Percentiles rank a stretch among this genome's conserved stretches.
These are phyloP conservation scores for Streptanthus diversifolius DNA, from an alignment of 345 rosid species.

Conservation along the genomic window DNA sequence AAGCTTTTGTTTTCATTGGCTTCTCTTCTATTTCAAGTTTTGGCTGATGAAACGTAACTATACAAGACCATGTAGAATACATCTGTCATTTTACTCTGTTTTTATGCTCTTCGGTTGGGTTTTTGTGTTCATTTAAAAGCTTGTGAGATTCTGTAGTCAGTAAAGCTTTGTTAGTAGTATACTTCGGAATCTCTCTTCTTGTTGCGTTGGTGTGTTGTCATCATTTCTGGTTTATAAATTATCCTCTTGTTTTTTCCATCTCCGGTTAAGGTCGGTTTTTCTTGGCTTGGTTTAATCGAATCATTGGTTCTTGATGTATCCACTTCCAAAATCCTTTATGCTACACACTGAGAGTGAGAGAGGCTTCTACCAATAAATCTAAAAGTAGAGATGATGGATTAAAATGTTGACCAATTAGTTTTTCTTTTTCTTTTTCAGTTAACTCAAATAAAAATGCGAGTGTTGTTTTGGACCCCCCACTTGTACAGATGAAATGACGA, in stretches of 20 bases:
- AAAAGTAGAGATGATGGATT: no score
- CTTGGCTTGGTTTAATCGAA: conserved; percentile 1
- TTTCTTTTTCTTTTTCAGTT: no score
- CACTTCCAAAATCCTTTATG: neutral
- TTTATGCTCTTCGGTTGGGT: conserved; percentile 24
- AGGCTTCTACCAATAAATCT: neutral
- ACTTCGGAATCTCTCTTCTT: conserved; percentile 7
- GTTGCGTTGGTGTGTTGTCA: neutral
- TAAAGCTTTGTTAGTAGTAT: conserved; percentile 29
- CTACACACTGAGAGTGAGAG: neutral
- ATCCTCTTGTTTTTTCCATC: neutral
- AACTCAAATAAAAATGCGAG: no score
- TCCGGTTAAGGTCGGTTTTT: conserved; percentile 12
- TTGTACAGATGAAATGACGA: neutral
- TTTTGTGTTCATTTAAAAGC: conserved; percentile 23
- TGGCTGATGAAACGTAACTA: conserved; percentile 37
- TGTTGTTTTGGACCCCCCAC: no score
- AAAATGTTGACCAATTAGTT: neutral
- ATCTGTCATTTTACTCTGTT: conserved; percentile 27
- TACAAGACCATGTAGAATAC: conserved; percentile 46
- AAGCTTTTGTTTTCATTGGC: conserved; percentile 15
- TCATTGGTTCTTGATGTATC: neutral
- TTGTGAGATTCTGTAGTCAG: conserved; percentile 17
- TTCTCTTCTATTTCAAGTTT: conserved; percentile 29
- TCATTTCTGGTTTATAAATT: conserved; percentile 13